Evolutionary conservation across 2,329 filamentous ascomycete genomes (phyloP), one percentile per base, ranked within the genome.

Genomic region (Fusarium solani-melongenae): DNA sequence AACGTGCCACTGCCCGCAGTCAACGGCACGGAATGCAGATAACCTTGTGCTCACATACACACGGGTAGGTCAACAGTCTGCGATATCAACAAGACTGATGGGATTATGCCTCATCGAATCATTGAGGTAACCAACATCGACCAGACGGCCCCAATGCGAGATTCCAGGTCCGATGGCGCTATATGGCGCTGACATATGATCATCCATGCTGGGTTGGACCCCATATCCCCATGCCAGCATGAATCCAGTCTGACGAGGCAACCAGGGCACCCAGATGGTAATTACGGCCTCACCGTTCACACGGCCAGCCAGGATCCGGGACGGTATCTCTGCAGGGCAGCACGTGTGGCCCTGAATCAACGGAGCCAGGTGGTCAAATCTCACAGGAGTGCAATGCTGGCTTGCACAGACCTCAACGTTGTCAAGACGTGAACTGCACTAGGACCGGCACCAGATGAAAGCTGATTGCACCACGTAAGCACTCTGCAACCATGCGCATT

Each of bases 381-480:
- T 61, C 22, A 49, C 24, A 65, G 53, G 67, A 51, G 44, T 36
- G 62, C 55, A 63, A 39, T 56, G 44, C 64, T 51, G 56, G 61
- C 38, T 60, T 49, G 34, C 49, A 41, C 24, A 33, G 49, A 24
- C n/a, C 27, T 22, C 34, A 56, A 49, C 24, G 56, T 64, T 33
- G 64, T 64, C 69, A 69, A 71, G 66, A 34, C 63, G 64, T 62
- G 67, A 70, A 67, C 53, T 38, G 57, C 64, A 62, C 59, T 17
- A 66, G 36, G 67, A 62, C 27, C 61, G 61, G 31, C 22, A 56
- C 59, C 49, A 39, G 56, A 60, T 67, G 53, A 62, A 53, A 14
- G 53, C 34, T 66, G 63, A 65, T 44, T 58, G 67, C 63, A 66
- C 65, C 67, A 73, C 69, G 67, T 69, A 58, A 67, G 73, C 68